Base-by-base conservation (phyloP, 2,329 filamentous ascomycete species). In the Herpotrichia juniperi region DNA sequence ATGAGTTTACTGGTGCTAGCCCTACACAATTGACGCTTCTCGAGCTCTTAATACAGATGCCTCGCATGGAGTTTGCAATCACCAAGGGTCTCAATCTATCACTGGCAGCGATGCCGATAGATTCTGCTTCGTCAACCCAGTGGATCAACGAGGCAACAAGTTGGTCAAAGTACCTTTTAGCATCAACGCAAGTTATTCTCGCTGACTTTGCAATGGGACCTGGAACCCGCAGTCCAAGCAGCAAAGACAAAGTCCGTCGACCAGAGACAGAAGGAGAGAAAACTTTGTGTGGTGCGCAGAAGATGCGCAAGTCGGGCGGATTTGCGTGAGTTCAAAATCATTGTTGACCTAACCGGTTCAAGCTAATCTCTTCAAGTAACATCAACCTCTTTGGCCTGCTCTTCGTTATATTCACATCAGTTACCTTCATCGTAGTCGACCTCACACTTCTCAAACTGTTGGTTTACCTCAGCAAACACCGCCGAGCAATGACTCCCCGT, bases 381-480 rank as follows among this genome's bases (percentile, higher is more conserved):
- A 8, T 30, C 26, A 30, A 12, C 26, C 26, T 8, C 7, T 12
- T 30, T n/a, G 56, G 50, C 19, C 39, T 59, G 3, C 19, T 39
- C 17, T 53, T 59, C 43, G 48, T 57, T 24, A 40, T 53, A 11
- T n/a, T n/a, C n/a, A n/a, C n/a, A n/a, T n/a, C n/a, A n/a, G n/a
- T n/a, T n/a, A 28, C 34, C 10, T 17, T 53, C n/a, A 19, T 53
- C 3, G 16, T 57, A 4, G 28, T 43, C 10, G 54, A 59, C 30
- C 22, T 59, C 46, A 26, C 31, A 2, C 48, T 59, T 1, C 51
- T 57, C 10, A 52, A 37, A 31, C 46, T 59, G 31, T 31, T 57
- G 5, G 25, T 57, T 25, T 53, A 48, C 30, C 21, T 52, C 12
- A 42, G 26, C 31, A 22, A 24, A 10, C 54, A 52, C 43, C 42